Conservation (phyloP, 495 filamentous ascomycete genomes). For the Xylaria nigripes region DNA sequence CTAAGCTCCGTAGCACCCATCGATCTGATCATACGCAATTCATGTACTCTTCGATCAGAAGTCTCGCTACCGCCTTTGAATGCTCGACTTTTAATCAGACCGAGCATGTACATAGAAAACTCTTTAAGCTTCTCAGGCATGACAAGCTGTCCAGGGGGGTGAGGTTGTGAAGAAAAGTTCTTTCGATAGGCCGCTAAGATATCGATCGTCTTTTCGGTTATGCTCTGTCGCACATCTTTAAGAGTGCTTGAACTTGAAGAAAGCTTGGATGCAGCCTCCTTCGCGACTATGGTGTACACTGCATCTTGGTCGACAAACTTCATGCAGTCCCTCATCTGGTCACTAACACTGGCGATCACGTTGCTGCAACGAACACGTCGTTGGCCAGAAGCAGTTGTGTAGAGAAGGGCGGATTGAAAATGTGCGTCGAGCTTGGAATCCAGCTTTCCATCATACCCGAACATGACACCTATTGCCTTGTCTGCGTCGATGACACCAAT, state of each 20-base stretch:
- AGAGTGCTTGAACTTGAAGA: constrained; percentile 58
- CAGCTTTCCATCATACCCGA: constrained; percentile 94
- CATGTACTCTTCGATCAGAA: constrained; percentile 84
- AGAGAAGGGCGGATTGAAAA: constrained; percentile 92
- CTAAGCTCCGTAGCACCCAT: constrained; percentile 81
- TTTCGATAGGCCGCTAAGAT: constrained; percentile 91
- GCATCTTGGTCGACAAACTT: constrained; percentile 93
- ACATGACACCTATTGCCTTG: constrained; percentile 85
- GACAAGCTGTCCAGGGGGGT: constrained; percentile 88
- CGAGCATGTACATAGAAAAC: constrained; percentile 95
- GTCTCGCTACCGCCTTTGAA: constrained; percentile 92
- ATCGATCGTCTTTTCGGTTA: constrained; percentile 91
- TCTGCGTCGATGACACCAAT: constrained; percentile 90
- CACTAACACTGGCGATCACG: constrained; percentile 82
- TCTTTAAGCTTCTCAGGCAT: constrained; percentile 95
- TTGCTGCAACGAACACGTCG: constrained; percentile 89
- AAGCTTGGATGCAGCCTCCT: constrained; percentile 81
- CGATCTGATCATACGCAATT: constrained; percentile 79
- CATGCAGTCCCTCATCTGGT: constrained; percentile 74
- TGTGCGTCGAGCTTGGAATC: constrained; percentile 94
- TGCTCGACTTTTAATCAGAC: constrained; percentile 80
- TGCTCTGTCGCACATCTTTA: constrained; percentile 75
- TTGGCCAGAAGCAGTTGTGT: constrained; percentile 86
- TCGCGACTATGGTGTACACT: constrained; percentile 76
- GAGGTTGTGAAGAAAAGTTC: constrained; percentile 66